These are phyloP conservation scores for Eucalyptus rudis DNA, from an alignment of 345 rosid genomes.

Conservation along the genomic window DNA sequence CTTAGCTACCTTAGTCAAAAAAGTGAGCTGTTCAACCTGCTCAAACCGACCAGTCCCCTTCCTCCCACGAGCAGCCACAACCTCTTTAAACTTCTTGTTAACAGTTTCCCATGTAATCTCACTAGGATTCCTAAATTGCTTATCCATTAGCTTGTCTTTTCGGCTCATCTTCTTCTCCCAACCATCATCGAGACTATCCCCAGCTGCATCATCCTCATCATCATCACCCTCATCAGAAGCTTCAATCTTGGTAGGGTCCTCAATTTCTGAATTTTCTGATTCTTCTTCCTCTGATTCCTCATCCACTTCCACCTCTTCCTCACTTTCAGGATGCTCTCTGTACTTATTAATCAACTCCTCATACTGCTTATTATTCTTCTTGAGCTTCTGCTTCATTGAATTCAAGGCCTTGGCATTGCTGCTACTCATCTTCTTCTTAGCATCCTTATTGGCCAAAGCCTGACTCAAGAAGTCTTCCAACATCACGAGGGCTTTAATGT, in stretches of 20 bases:
- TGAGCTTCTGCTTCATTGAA: constrained; percentile 88
- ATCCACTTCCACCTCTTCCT: constrained; percentile 37
- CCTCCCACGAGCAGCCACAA: constrained; percentile 89
- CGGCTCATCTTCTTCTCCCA: constrained; percentile 77
- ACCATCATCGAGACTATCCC: constrained; percentile 5
- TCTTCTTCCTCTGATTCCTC: constrained; percentile 41
- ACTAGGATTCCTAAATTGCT: constrained; percentile 60
- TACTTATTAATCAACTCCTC: constrained; percentile 67
- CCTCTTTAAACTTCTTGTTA: constrained; percentile 84
- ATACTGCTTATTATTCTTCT: constrained; percentile 79
- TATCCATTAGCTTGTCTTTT: constrained; percentile 73
- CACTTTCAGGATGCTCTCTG: constrained; percentile 68
- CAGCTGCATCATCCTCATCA: constrained; percentile 8
- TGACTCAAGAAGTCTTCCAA: constrained; percentile 81
- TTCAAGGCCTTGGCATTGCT: constrained; percentile 95
- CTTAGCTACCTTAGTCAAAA: constrained; percentile 86
- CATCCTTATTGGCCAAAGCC: constrained; percentile 87
- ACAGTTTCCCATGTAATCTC: constrained; percentile 92
- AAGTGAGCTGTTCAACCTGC: constrained; percentile 89
- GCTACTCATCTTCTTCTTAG: constrained; percentile 94
- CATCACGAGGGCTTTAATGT: constrained; percentile 76
- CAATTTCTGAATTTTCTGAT: constrained; percentile 25
- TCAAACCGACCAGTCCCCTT: constrained; percentile 94
- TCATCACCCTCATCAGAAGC: constrained; percentile 28
- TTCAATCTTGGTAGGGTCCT: constrained; percentile 32